Evolutionary conservation across 2,329 filamentous ascomycete species (phyloP).

Genomic region (Ophiostoma novo-ulmi): DNA sequence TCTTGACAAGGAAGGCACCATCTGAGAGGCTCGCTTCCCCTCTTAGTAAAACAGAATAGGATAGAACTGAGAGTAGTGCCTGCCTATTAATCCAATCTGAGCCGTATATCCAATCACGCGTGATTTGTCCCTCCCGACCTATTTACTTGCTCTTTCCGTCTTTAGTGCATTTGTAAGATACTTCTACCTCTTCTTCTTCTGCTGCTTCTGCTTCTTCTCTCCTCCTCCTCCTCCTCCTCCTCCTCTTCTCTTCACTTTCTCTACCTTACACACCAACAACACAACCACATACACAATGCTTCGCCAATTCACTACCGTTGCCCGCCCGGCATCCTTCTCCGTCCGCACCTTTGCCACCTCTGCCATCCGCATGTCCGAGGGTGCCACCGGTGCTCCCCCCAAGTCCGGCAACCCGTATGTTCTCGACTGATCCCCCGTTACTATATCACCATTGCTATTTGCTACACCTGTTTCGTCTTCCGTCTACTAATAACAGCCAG

Average conservation of each 20-base stretch:
- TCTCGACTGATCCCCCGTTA: not conserved
- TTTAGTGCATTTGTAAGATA: not conserved
- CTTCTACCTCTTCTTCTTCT: not conserved
- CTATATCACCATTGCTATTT: not conserved
- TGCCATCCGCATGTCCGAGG: slow-evolving; percentile 59
- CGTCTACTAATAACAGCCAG: slow-evolving; percentile 42
- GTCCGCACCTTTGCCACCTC: slow-evolving; percentile 59
- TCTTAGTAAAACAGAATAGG: not conserved
- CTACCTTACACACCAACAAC: not conserved
- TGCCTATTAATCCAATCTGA: slow-evolving; percentile 8
- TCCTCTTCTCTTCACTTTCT: not conserved
- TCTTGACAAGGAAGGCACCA: too few relatives aligned
- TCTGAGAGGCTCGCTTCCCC: not conserved
- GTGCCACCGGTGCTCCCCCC: slow-evolving; percentile 61
- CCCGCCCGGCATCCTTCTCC: slow-evolving; percentile 49
- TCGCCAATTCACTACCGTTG: slow-evolving; percentile 55
- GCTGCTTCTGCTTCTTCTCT: not conserved
- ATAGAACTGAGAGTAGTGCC: too few relatives aligned
- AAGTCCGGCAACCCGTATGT: slow-evolving; percentile 51
- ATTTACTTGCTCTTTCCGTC: not conserved
- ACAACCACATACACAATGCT: slow-evolving; percentile 49
- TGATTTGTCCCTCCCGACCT: slow-evolving; percentile 22
- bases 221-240: not conserved
- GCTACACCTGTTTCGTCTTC: too few relatives aligned
- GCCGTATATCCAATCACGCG: slow-evolving; percentile 26